Evolutionary conservation across 2,329 filamentous ascomycete genomes (phyloP).

Genomic region (Xylaria sp.): DNA sequence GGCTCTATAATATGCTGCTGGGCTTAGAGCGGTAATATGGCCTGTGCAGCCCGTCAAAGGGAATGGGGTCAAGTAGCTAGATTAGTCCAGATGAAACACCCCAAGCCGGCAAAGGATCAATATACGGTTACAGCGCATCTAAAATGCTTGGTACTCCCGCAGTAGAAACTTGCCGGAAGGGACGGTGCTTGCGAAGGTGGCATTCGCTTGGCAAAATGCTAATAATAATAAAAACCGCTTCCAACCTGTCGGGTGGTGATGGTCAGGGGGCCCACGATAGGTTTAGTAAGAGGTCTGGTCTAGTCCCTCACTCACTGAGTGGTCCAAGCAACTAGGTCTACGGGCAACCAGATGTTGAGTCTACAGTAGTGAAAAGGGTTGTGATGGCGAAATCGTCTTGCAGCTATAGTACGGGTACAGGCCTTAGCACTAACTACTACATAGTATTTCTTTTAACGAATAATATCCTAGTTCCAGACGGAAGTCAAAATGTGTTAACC

Average conservation of each 20-base stretch:
- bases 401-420: not conserved
- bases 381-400: not conserved
- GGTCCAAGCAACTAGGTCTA: constrained; percentile 6
- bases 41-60: constrained; percentile 21
- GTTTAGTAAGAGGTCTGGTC: not conserved
- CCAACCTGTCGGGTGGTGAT: constrained; percentile 36
- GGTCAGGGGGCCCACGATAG: constrained; percentile 8
- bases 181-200: constrained; percentile 20
- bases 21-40: constrained; percentile 14
- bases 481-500: not conserved
- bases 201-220: constrained; percentile 34
- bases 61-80: constrained; percentile 15
- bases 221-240: constrained; percentile 27
- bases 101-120: constrained; percentile 24
- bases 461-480: not conserved
- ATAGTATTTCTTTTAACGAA: not conserved
- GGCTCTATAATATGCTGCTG: constrained; percentile 15
- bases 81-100: constrained; percentile 32
- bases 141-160: constrained; percentile 10
- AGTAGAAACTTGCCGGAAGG: constrained; percentile 19
- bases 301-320: constrained; percentile 3
- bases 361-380: not conserved
- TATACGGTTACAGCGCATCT: constrained; percentile 19
- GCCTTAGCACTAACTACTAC: not conserved
- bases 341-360: not conserved